Evolutionary conservation across 257 asterid species (phyloP), one percentile per base, ranked within the genome.

Genomic region (Nicotiana otophora): DNA sequence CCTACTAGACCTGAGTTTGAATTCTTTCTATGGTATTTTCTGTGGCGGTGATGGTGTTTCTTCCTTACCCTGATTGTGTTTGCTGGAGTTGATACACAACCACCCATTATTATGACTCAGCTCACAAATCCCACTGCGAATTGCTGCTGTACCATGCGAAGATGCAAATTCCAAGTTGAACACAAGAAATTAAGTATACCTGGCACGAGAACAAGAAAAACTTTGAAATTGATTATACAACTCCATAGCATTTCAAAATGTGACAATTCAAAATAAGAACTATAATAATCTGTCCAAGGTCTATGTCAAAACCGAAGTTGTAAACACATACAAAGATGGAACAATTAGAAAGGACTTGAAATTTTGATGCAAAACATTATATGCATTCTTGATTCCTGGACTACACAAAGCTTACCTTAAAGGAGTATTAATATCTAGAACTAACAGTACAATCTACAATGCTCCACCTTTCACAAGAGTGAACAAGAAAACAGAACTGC

Each of bases 31-130:
- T 81, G 89, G 83, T 79, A 88, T 83, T 90, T 93, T 83, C 89
- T 92, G 39, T 81, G 64, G 64, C 65, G 88, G 2, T 58, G 85
- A 7, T 63, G 90, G 55, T 82, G 93, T 82, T 83, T 91, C 89
- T 87, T 91, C 88, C 83, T 83, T 66, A 68, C 80, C 84, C 78
- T 89, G 30, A 86, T 81, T 5, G 76, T 28, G 66, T 82, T 64
- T 74, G 88, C 84, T 53, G 89, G 87, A 57, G 97, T 82, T 58
- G 99, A 96, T 57, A 91, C 89, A 88, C 99, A 96, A 54, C 85
- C 94, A 46, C 99, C 99, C 99, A 96, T 96, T 85, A 26, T 78
- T 34, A 77, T 20, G 34, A 70, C 82, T 83, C 84, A 87, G 86
- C 78, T 74, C 83, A 85, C 48, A 70, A 64, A 78, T 79, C 65